Evolutionary conservation across 1,284 basidiomycete species (phyloP), one percentile per base, ranked within the genome.

Genomic region (Uromyces viciae-fabae): DNA sequence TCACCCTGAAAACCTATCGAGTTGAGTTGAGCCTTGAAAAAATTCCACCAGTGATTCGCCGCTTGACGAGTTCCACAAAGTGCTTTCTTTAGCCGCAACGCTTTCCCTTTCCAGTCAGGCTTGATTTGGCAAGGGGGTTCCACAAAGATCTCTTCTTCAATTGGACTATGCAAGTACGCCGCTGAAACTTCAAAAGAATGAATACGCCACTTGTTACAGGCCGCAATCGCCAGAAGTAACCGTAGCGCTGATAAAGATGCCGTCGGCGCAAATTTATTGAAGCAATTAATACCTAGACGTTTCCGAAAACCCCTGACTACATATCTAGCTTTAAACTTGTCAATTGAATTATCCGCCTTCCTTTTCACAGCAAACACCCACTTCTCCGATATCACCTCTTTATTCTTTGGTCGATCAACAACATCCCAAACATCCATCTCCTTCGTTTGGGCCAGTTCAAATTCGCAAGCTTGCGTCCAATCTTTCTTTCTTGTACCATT

Each of bases 291-390:
- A 3, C 69, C 69, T 19, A 72, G 28, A 14, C 22, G 9, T 72
- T 72, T 43, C 25, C 49, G 38, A 22, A 72, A 72, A 1, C 43
- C 69, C 33, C 54, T 72, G 19, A 49, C 69, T 15, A 72, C 69
- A 38, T 72, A 72, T 17, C 69, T 15, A 3, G 69, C 49, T 14
- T 46, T 28, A 9, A 31, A 69, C 8, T 3, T 69, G 0, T 46
- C 25, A 19, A 15, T 2, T 3, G 7, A n/a, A 28, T 43, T 43
- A 15, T 69, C 66, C 19, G 7, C 5, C 8, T 69, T 42, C n/a
- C n/a, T n/a, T 31, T 69, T 69, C 25, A 69, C 49, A 9, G 38
- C 22, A 25, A 66, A 66, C 3, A 66, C 64, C 60, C 60, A 64
- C 11, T 22, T 36, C 4, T 9, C 60, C 4, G 33, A 31, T 9